Percentiles rank a stretch among this genome's conserved stretches.
These are phyloP conservation scores for Cryptococcus neoformans DNA, from an alignment of 1,284 basidiomycete species.

Conservation along the genomic window DNA sequence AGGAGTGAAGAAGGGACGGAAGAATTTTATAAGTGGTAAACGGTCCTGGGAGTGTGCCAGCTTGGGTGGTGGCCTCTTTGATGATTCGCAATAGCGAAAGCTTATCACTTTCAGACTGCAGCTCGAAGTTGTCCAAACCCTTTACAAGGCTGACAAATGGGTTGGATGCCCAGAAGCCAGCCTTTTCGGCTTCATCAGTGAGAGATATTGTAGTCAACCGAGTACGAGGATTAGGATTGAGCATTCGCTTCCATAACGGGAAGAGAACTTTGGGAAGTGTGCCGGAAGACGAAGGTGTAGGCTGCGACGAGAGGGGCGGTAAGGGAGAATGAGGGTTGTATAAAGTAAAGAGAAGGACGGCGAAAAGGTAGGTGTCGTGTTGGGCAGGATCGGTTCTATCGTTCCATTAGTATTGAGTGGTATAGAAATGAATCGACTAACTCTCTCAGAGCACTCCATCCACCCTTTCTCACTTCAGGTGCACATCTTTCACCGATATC, in stretches of 20 bases:
- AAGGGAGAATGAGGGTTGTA: conserved; percentile 78
- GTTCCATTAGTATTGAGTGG: neutral
- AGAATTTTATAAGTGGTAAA: conserved; percentile 84
- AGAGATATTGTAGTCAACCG: conserved; percentile 74
- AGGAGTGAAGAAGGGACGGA: conserved; percentile 77
- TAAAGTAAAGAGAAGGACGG: conserved; percentile 74
- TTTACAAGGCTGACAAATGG: conserved; percentile 78
- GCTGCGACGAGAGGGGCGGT: conserved; percentile 64
- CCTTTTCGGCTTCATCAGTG: conserved; percentile 66
- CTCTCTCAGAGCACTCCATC: conserved; percentile 82
- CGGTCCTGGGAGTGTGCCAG: conserved; percentile 71
- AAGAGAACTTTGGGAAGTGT: conserved; percentile 75
- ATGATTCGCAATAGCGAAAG: conserved; percentile 69
- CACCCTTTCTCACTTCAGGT: conserved; percentile 88
- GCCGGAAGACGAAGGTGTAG: conserved; percentile 69
- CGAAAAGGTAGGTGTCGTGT: conserved; percentile 81
- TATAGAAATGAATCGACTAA: conserved; percentile 47
- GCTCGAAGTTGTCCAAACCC: conserved; percentile 81
- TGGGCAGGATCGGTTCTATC: conserved; percentile 65
- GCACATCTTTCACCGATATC: conserved; percentile 58
- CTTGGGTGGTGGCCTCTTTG: conserved; percentile 64
- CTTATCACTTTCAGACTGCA: conserved; percentile 81
- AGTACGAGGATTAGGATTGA: conserved; percentile 80
- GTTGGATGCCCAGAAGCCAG: conserved; percentile 83
- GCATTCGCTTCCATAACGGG: conserved; percentile 76